Percentiles rank a stretch among this genome's conserved stretches.
These are phyloP conservation scores for Citrus glauca DNA, from an alignment of 345 rosid genomes.

Conservation along the genomic window DNA sequence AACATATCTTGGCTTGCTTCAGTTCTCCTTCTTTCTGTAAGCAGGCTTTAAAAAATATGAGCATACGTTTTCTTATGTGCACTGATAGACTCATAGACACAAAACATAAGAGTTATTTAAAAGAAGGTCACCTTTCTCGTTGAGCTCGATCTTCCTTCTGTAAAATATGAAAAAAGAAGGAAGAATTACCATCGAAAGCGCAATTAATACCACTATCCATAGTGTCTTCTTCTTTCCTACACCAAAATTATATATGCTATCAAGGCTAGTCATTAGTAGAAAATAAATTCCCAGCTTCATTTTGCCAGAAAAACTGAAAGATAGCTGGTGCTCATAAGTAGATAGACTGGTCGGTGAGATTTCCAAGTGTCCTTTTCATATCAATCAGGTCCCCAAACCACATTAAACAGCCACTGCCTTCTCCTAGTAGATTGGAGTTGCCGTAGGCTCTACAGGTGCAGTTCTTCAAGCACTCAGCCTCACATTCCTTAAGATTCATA, in stretches of 20 bases:
- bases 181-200: neutral
- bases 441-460: neutral
- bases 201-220: neutral
- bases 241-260: too few relatives aligned
- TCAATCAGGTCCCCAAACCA: neutral
- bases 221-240: neutral
- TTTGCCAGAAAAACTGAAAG: too few relatives aligned
- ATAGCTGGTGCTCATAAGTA: constrained; percentile 10
- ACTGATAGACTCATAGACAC: neutral
- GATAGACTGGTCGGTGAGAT: constrained; percentile 13
- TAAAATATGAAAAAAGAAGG: neutral
- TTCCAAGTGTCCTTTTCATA: neutral
- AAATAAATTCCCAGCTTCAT: too few relatives aligned
- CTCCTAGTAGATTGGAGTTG: neutral
- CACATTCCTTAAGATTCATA: constrained; percentile 9
- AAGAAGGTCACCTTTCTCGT: neutral
- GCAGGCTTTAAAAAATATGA: neutral
- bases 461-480: neutral
- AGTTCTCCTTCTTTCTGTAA: neutral
- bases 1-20: neutral
- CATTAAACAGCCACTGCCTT: neutral
- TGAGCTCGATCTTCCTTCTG: neutral
- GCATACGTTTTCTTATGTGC: neutral
- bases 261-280: too few relatives aligned
- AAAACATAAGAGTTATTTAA: neutral